Evolutionary conservation across 2,329 filamentous ascomycete species (phyloP).

Genomic region (Fusarium pseudograminearum): DNA sequence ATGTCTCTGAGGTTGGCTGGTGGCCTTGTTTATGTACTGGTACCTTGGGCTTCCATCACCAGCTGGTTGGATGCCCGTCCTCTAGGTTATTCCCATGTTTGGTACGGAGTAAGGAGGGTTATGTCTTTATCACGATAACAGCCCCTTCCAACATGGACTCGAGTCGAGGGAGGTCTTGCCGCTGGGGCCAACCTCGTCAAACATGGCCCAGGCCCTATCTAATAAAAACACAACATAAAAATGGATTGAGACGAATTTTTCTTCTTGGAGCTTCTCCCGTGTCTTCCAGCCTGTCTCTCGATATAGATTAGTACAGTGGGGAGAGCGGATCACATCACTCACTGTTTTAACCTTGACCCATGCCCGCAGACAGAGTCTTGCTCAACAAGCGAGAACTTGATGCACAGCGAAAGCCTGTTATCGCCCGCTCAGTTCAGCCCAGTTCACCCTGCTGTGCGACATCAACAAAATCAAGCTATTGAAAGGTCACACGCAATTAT

Average conservation of each 20-base stretch:
- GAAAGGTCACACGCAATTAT: background rate
- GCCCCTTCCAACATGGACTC: background rate
- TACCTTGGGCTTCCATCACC: conserved; percentile 15
- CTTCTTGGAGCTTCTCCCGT: conserved; percentile 33
- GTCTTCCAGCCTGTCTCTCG: conserved; percentile 18
- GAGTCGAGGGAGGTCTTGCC: background rate
- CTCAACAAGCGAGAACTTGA: conserved; percentile 12
- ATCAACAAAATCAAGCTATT: background rate
- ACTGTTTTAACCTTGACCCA: conserved; percentile 5
- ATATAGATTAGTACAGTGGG: conserved; percentile 36
- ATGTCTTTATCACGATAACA: conserved; percentile 8
- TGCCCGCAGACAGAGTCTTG: conserved; percentile 6
- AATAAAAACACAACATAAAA: conserved; percentile 12
- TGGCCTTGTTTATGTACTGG: conserved; percentile 15
- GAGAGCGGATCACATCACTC: conserved; percentile 22
- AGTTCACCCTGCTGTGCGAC: background rate
- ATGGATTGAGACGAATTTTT: conserved; percentile 22
- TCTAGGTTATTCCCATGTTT: conserved; percentile 23
- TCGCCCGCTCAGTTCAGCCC: conserved; percentile 7
- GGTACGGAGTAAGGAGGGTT: background rate
- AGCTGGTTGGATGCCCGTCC: conserved; percentile 20
- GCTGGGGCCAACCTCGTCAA: conserved; percentile 6
- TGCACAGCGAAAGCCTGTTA: background rate
- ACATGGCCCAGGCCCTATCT: background rate
- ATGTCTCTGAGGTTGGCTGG: conserved; percentile 20